A percentile compares a stretch with the other conserved stretches of the same genome.
phyloP scores from a whole-genome alignment of 23 red algal species.

The Gracilaria vermiculophylla region DNA sequence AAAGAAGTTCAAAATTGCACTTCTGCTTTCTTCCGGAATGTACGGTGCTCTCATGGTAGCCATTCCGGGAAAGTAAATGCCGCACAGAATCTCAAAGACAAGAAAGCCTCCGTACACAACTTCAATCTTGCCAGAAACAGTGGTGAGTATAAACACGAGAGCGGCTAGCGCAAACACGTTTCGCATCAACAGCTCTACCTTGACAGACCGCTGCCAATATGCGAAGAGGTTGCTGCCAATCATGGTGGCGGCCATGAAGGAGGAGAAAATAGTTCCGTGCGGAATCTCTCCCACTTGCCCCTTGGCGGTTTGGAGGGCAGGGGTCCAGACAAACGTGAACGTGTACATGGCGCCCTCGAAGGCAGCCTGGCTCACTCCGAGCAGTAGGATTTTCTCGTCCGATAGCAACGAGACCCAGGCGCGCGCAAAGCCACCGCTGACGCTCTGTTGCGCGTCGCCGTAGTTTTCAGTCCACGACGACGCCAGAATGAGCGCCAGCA shows the following conservation, averaged over 20 bases:
- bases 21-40: conserved; percentile 82
- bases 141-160: conserved; percentile 33
- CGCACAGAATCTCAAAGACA: conserved; percentile 79
- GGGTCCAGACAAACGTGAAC: conserved; percentile 97
- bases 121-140: conserved; percentile 13
- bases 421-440: conserved; percentile 40
- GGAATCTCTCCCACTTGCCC: conserved; percentile 57
- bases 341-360: conserved; percentile 95
- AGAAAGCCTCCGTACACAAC: conserved; percentile 61
- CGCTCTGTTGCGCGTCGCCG: conserved; percentile 34
- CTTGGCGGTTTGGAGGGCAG: conserved; percentile 61
- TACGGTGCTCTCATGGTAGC: conserved; percentile 70
- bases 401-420: conserved; percentile 34
- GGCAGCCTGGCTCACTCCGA: conserved; percentile 73
- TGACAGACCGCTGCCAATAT: neutral
- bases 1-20: conserved; percentile 81
- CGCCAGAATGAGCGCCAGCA: conserved; percentile 39
- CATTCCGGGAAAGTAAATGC: conserved; percentile 84
- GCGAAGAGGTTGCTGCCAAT: conserved; percentile 78
- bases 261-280: conserved; percentile 81
- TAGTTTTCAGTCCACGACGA: conserved; percentile 80
- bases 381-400: conserved; percentile 62
- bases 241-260: conserved; percentile 90
- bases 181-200: conserved; percentile 43
- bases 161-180: conserved; percentile 51